These are phyloP conservation scores for Tolypocladium ophioglossoides DNA, from an alignment of 2,329 filamentous ascomycete species.

Conservation along the genomic window DNA sequence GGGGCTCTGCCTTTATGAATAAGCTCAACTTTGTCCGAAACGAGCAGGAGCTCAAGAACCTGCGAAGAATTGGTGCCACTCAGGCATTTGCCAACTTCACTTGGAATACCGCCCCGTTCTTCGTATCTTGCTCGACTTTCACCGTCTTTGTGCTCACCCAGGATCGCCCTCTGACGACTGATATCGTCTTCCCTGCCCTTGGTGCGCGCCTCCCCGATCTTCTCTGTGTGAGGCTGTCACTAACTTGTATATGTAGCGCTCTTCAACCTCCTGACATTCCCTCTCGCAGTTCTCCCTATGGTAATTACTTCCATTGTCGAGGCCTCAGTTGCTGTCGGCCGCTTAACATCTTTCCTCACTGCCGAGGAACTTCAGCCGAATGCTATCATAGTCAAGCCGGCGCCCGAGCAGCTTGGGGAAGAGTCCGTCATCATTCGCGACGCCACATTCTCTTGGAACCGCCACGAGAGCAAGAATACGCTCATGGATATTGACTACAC, in stretches of 20 bases:
- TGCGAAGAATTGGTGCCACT: slow-evolving; percentile 90
- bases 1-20: slow-evolving; percentile 95
- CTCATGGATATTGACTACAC: slow-evolving; percentile 80
- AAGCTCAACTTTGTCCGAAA: slow-evolving; percentile 95
- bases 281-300: slow-evolving; percentile 89
- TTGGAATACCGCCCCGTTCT: slow-evolving; percentile 94
- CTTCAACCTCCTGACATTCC: slow-evolving; percentile 95
- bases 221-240: neutral
- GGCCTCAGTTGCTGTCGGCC: slow-evolving; percentile 81
- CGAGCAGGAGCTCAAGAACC: slow-evolving; percentile 86
- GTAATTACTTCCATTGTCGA: slow-evolving; percentile 96
- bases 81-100: slow-evolving; percentile 95
- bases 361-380: slow-evolving; percentile 86
- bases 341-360: slow-evolving; percentile 73
- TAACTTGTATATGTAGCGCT: slow-evolving; percentile 45
- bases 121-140: slow-evolving; percentile 95
- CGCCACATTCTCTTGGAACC: slow-evolving; percentile 91
- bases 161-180: slow-evolving; percentile 72
- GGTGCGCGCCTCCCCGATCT: slow-evolving; percentile 9
- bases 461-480: slow-evolving; percentile 58
- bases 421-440: slow-evolving; percentile 77
- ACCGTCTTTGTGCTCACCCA: slow-evolving; percentile 84
- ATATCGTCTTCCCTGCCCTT: slow-evolving; percentile 90
- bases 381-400: slow-evolving; percentile 60
- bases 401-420: slow-evolving; percentile 68